phyloP scores from a whole-genome alignment of 2,329 filamentous ascomycete genomes.

The Alternaria arborescens region DNA sequence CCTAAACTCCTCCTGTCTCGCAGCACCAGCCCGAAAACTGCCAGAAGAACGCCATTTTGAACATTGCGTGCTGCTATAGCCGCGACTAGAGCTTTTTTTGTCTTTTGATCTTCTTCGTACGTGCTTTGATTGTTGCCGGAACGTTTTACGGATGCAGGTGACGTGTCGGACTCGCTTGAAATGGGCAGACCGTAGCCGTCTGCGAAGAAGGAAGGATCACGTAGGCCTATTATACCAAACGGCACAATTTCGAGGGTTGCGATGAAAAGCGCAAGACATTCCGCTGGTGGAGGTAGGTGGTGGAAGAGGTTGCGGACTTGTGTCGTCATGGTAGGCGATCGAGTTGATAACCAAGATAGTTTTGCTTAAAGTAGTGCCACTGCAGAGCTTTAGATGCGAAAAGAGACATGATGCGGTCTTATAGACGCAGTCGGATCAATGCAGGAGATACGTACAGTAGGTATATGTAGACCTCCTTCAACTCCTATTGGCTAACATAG shows the following conservation, averaged over 20 bases:
- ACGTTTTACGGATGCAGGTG: conserved; percentile 10
- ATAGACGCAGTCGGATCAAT: neutral
- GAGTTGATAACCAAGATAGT: neutral
- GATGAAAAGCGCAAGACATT: conserved; percentile 36
- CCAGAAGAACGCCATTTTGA: conserved; percentile 31
- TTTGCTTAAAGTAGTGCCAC: neutral
- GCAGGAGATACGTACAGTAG: neutral
- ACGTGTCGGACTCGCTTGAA: neutral
- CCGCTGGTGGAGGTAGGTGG: conserved; percentile 31
- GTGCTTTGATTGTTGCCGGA: neutral
- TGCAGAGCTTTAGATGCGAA: neutral
- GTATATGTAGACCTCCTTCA: conserved; percentile 10
- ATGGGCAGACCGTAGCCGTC: conserved; percentile 31
- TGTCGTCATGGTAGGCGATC: conserved; percentile 23
- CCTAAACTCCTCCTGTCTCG: conserved; percentile 33
- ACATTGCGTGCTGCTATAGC: conserved; percentile 37
- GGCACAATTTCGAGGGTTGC: conserved; percentile 34
- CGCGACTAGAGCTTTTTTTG: conserved; percentile 31
- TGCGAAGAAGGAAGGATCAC: conserved; percentile 24
- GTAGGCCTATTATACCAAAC: conserved; percentile 32
- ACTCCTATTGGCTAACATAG: conserved; percentile 15
- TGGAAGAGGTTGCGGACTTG: conserved; percentile 29
- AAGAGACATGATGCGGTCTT: conserved; percentile 1
- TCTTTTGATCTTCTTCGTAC: conserved; percentile 25
- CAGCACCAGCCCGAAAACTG: conserved; percentile 31